phyloP scores from a whole-genome alignment of 1,139 yeast species.

The Casaregolazyma lundiana region DNA sequence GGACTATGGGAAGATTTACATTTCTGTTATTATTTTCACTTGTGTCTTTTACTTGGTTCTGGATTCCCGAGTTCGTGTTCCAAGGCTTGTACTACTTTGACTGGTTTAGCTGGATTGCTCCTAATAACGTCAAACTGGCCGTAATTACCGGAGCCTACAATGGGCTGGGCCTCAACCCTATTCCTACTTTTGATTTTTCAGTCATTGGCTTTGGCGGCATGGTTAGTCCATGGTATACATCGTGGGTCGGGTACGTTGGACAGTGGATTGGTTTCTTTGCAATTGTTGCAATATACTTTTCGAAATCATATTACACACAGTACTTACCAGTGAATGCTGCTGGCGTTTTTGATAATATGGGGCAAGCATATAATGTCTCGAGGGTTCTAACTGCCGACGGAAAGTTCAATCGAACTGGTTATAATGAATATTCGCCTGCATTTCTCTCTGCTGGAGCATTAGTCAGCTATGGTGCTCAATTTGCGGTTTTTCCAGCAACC shows the following conservation, averaged over 20 bases:
- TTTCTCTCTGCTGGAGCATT: conserved; percentile 34
- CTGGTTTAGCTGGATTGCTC: conserved; percentile 61
- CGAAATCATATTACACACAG: conserved; percentile 47
- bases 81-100: conserved; percentile 47
- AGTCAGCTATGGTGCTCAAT: conserved; percentile 30
- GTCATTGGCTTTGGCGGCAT: conserved; percentile 34
- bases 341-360: conserved; percentile 44
- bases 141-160: conserved; percentile 50
- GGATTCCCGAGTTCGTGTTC: conserved; percentile 52
- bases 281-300: conserved; percentile 43
- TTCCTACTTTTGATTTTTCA: conserved; percentile 50
- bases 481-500: conserved; percentile 24
- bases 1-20: conserved; percentile 44
- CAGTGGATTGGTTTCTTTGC: conserved; percentile 40
- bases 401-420: conserved; percentile 28
- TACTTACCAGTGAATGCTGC: conserved; percentile 53
- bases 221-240: conserved; percentile 43
- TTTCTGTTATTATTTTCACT: conserved; percentile 39
- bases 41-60: conserved; percentile 45
- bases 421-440: conserved; percentile 43
- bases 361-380: conserved; percentile 39
- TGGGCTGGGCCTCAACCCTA: conserved; percentile 50
- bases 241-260: conserved; percentile 36
- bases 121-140: conserved; percentile 49
- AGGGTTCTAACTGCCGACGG: conserved; percentile 38